Conservation (phyloP, 371 early-diverging fungal genomes). For the Rhizomucor miehei region DNA sequence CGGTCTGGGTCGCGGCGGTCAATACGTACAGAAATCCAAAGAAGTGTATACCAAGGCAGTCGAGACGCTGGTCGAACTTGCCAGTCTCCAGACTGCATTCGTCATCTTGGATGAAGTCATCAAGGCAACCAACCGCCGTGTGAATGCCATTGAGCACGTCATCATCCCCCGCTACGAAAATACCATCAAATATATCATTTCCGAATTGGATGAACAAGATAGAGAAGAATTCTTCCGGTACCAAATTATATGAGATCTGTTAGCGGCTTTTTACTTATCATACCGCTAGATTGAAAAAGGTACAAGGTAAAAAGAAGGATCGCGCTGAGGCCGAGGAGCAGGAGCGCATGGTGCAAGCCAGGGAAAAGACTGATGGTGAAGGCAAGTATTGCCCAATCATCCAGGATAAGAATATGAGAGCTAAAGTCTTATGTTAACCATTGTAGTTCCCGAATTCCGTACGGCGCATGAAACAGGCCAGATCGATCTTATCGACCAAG, state of each 20-base stretch:
- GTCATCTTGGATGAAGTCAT: constrained; percentile 98
- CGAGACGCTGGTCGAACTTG: constrained; percentile 93
- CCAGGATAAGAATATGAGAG: neutral
- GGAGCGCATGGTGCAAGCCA: constrained; percentile 19
- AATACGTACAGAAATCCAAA: constrained; percentile 92
- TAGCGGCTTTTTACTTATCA: too few species aligned
- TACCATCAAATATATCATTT: constrained; percentile 96
- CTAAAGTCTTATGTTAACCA: neutral
- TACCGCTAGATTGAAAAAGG: constrained; percentile 82
- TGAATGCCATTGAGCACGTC: constrained; percentile 99
- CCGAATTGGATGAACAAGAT: constrained; percentile 99
- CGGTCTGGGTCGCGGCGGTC: constrained; percentile 98
- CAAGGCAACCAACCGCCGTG: constrained; percentile 98
- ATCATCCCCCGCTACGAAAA: constrained; percentile 99
- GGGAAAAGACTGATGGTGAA: constrained; percentile 16
- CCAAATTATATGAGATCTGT: neutral
- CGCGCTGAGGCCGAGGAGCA: constrained; percentile 62
- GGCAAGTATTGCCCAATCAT: constrained; percentile 6
- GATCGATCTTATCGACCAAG: constrained; percentile 45
- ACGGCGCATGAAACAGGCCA: constrained; percentile 45
- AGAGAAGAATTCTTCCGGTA: constrained; percentile 99
- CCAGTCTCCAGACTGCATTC: constrained; percentile 90
- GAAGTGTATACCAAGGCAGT: constrained; percentile 94
- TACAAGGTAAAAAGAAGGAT: constrained; percentile 97
- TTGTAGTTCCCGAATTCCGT: constrained; percentile 21